Conservation (phyloP, 164 flowering plant genomes). For the Liriodendron chinense region DNA sequence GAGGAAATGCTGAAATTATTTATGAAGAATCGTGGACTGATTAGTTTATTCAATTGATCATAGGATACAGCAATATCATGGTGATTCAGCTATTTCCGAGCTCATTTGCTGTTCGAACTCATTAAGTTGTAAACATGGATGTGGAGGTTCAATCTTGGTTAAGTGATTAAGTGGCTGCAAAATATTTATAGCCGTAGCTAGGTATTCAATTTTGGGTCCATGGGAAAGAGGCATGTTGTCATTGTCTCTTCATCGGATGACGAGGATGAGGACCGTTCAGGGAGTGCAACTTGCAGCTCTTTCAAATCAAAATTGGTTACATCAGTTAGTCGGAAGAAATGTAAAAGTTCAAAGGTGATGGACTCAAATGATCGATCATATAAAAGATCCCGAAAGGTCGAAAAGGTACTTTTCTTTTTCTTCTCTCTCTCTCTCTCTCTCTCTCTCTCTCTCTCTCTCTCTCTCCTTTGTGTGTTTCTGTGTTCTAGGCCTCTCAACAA, state of each 20-base stretch:
- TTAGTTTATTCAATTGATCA: too few relatives aligned
- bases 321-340: slow-evolving; percentile 29
- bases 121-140: neutral
- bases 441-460: neutral
- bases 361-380: slow-evolving; percentile 21
- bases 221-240: slow-evolving; percentile 36
- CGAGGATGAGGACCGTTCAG: slow-evolving; percentile 26
- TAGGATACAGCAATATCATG: too few relatives aligned
- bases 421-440: neutral
- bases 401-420: slow-evolving; percentile 13
- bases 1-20: too few relatives aligned
- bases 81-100: too few relatives aligned
- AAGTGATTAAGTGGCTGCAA: neutral
- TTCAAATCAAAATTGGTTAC: slow-evolving; percentile 26
- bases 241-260: slow-evolving; percentile 60
- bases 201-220: slow-evolving; percentile 10
- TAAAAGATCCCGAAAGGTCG: slow-evolving; percentile 13
- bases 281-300: slow-evolving; percentile 18
- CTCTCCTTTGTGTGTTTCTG: too few relatives aligned
- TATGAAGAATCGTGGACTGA: too few relatives aligned
- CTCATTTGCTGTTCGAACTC: neutral
- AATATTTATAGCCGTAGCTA: neutral
- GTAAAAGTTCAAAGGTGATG: slow-evolving; percentile 37
- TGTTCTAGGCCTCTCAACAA: neutral
- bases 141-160: neutral